Percentiles rank a stretch among this genome's conserved stretches.
phyloP scores from a whole-genome alignment of 2,329 filamentous ascomycete genomes.

The Diaporthe sp. region DNA sequence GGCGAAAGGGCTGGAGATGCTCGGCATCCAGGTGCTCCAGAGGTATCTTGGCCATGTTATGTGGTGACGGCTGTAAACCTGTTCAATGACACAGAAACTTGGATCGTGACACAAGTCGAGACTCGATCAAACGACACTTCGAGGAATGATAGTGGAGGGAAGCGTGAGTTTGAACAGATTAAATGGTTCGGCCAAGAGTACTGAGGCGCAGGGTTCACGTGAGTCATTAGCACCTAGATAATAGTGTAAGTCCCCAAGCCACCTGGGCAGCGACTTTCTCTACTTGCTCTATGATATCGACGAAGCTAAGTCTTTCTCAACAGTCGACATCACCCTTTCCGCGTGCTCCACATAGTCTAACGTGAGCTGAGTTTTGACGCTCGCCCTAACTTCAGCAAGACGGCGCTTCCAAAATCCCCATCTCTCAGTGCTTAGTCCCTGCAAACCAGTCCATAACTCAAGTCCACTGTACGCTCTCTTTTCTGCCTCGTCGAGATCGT shows the following conservation, averaged over 20 bases:
- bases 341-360: not conserved
- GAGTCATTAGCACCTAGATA: not conserved
- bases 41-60: not conserved
- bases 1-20: not conserved
- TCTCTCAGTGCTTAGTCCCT: not conserved
- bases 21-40: not conserved
- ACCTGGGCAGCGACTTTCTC: not conserved
- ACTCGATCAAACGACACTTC: not conserved
- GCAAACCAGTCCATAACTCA: not conserved
- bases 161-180: not conserved
- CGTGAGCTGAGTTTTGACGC: not conserved
- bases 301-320: not conserved
- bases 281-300: not conserved
- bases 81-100: not conserved
- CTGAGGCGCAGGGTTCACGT: not conserved
- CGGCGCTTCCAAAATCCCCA: constrained; percentile 16
- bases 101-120: not conserved
- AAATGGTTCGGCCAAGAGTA: not conserved
- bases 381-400: not conserved
- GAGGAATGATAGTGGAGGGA: not conserved
- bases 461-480: not conserved
- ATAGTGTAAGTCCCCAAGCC: not conserved
- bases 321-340: not conserved
- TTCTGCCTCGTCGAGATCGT: not conserved
- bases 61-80: not conserved